phyloP scores from a whole-genome alignment of 2,329 filamentous ascomycete genomes.

The Zymoseptoria passerinii region DNA sequence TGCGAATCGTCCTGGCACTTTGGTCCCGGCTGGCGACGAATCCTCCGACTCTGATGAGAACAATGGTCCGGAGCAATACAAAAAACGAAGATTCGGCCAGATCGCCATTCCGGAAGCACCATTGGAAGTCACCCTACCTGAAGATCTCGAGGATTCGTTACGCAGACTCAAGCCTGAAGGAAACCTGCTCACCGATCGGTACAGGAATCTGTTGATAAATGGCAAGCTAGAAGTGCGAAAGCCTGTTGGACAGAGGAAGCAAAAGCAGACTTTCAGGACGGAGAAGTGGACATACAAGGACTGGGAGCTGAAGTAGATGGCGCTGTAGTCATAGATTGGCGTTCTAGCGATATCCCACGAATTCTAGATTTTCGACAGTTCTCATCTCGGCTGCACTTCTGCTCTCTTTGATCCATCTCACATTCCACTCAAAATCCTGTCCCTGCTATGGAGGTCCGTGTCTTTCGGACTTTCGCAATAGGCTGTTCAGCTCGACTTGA shows the following conservation, averaged over 20 bases:
- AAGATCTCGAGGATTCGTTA: constrained; percentile 44
- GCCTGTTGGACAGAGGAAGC: constrained; percentile 71
- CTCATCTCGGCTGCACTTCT: background rate
- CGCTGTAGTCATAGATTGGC: background rate
- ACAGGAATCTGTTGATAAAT: constrained; percentile 76
- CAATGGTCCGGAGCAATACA: constrained; percentile 29
- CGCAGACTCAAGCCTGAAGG: constrained; percentile 71
- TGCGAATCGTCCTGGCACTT: constrained; percentile 16
- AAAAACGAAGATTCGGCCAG: constrained; percentile 61
- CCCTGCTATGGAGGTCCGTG: background rate
- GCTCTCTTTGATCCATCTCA: background rate
- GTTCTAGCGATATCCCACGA: background rate
- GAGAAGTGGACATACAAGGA: constrained; percentile 99
- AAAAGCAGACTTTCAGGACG: constrained; percentile 69
- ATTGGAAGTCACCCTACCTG: constrained; percentile 42
- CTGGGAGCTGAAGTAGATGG: constrained; percentile 50
- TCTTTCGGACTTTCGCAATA: background rate
- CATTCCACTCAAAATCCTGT: background rate
- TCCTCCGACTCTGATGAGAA: constrained; percentile 23
- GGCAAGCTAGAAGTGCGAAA: constrained; percentile 82
- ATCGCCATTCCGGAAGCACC: constrained; percentile 64
- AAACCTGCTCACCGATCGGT: constrained; percentile 87
- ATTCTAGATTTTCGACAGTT: background rate
- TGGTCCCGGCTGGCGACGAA: constrained; percentile 5
- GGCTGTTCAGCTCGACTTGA: background rate